Conservation (phyloP, 2,329 filamentous ascomycete genomes). For the Epichloe festucae region DNA sequence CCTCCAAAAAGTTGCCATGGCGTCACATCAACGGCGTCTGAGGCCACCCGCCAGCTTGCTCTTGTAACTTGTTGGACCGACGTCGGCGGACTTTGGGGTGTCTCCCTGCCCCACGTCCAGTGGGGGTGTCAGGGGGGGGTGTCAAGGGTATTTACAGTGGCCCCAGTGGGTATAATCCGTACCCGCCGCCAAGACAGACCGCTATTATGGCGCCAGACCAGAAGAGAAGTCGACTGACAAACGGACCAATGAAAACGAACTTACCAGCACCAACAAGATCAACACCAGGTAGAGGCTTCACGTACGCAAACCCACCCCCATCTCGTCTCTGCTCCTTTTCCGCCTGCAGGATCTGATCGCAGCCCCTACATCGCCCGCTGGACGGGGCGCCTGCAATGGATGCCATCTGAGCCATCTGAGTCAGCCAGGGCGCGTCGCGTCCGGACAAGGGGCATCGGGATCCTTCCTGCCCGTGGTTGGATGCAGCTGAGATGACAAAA, state of each 20-base stretch:
- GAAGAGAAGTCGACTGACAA: no score
- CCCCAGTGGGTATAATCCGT: no score
- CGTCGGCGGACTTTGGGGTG: not conserved
- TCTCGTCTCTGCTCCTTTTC: not conserved
- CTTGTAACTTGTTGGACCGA: not conserved
- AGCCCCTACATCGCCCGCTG: slow-evolving; percentile 3
- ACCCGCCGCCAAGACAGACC: no score
- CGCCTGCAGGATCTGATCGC: slow-evolving; percentile 3
- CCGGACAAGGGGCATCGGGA: no score
- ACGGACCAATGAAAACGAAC: not conserved
- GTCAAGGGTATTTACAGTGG: no score
- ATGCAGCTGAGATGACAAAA: not conserved
- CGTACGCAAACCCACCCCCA: not conserved
- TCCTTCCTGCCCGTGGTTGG: no score
- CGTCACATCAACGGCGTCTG: slow-evolving; percentile 5
- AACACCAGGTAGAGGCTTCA: not conserved
- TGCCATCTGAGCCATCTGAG: no score
- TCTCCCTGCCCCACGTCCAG: no score
- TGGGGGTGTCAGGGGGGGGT: no score
- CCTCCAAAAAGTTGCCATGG: slow-evolving; percentile 5
- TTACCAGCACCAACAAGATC: not conserved
- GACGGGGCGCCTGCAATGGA: not conserved
- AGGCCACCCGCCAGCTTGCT: not conserved
- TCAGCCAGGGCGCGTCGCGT: no score
- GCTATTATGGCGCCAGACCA: no score